Conservation (phyloP, 257 asterid genomes). For the Marsdenia floribunda region DNA sequence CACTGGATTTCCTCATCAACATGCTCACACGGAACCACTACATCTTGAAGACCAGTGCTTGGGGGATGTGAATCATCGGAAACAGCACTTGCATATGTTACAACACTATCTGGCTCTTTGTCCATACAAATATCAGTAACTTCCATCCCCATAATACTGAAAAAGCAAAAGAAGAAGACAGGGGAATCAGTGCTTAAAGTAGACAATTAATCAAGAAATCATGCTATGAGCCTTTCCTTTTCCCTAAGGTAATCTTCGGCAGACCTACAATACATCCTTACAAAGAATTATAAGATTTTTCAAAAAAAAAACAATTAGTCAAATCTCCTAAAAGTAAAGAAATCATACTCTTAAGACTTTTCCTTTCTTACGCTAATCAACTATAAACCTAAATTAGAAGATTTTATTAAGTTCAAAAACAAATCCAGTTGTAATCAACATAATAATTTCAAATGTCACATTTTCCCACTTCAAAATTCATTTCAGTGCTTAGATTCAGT, state of each 20-base stretch:
- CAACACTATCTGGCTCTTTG: constrained; percentile 60
- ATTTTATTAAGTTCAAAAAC: not conserved
- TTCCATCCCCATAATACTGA: constrained; percentile 66
- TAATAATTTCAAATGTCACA: not conserved
- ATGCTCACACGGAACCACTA: constrained; percentile 26
- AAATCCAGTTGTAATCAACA: not conserved
- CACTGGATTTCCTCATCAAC: constrained; percentile 35
- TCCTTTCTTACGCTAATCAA: not conserved
- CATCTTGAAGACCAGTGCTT: constrained; percentile 25
- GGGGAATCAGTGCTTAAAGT: constrained; percentile 1
- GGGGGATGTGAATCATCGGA: constrained; percentile 26
- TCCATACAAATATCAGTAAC: constrained; percentile 52
- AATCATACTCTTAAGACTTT: not conserved
- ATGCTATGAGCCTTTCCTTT: not conserved
- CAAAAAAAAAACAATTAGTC: not conserved
- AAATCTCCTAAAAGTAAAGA: not conserved
- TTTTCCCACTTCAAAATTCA: not conserved
- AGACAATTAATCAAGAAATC: not conserved
- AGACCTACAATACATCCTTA: not conserved
- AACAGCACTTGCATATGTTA: constrained; percentile 34
- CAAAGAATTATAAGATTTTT: constrained; percentile 3
- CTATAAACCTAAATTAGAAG: not conserved
- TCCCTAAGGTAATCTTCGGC: not conserved
- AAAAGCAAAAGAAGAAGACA: constrained; percentile 2
- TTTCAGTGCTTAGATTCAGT: not conserved